Evolutionary conservation across 2,329 filamentous ascomycete genomes (phyloP).

Genomic region (Chaetomium strumarium): DNA sequence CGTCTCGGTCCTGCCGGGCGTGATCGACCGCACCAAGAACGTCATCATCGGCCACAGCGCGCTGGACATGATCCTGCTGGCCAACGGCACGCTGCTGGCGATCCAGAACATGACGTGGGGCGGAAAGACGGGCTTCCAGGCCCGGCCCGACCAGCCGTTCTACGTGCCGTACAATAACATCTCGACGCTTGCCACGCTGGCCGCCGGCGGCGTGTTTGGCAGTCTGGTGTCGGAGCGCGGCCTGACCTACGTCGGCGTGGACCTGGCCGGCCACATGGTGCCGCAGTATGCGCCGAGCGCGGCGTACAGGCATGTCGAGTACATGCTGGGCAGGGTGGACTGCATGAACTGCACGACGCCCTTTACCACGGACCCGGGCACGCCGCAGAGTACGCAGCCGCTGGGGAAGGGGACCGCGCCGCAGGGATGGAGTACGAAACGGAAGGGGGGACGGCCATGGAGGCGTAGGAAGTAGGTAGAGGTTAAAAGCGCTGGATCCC

Average conservation of each 20-base stretch:
- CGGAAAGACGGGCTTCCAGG: constrained; percentile 63
- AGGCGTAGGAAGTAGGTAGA: constrained; percentile 1
- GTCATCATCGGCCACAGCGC: constrained; percentile 69
- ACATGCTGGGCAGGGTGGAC: constrained; percentile 63
- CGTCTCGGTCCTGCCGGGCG: constrained; percentile 56
- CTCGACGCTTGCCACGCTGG: constrained; percentile 29
- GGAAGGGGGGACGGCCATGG: background rate
- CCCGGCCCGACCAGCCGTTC: constrained; percentile 53
- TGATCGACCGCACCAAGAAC: constrained; percentile 67
- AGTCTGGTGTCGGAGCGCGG: constrained; percentile 67
- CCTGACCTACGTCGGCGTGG: constrained; percentile 63
- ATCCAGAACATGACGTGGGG: constrained; percentile 82
- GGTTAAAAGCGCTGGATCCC: no score
- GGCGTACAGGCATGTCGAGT: constrained; percentile 67
- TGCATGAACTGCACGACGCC: constrained; percentile 40
- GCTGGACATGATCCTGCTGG: constrained; percentile 61
- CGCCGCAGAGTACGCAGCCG: constrained; percentile 23
- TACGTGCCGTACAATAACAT: constrained; percentile 60
- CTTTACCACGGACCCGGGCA: constrained; percentile 31
- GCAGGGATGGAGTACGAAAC: constrained; percentile 24
- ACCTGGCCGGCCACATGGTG: constrained; percentile 60
- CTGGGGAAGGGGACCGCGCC: constrained; percentile 29
- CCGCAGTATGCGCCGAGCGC: constrained; percentile 64
- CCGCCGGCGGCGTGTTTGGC: constrained; percentile 59
- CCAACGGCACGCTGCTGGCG: constrained; percentile 63